Base-by-base conservation (phyloP, 306 rosid genomes). In the Lathyrus sativus region DNA sequence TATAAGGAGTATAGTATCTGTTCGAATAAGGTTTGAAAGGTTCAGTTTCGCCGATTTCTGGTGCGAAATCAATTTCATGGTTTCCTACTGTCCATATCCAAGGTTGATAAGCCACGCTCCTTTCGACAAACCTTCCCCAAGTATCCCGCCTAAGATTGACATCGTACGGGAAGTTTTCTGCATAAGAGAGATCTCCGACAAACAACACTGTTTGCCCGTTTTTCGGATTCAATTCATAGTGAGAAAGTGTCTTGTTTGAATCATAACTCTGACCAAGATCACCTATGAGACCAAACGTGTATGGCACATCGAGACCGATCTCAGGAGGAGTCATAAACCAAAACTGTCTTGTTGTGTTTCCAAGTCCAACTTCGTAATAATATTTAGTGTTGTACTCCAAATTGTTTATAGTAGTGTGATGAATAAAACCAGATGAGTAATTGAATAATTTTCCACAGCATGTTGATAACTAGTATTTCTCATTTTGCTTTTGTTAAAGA, bases 61-160 rank as follows among this genome's bases (percentile, higher is more conserved):
- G 96, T 41, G 46, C 87, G 70, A 78, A 89, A 79, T 86, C 91
- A 43, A 92, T 39, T 76, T 89, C 98, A 74, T 92, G 96, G 78
- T 92, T 92, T 42, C 96, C 98, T 45, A 89, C 84, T 5, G 96
- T 89, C 96, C 98, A 92, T 74, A 92, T 88, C 98, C 98, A 92
- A 11, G 98, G 96, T 70, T 92, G 96, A 88, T 88, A 92, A 61
- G 98, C 98, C 72, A 4, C 39, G 49, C 93, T 88, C 81, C 98
- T 86, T 88, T 92, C 96, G 4, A 45, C 9, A 7, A 90, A 90
- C 68, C 96, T 88, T 82, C 88, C 96, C 96, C 95, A 88, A 51
- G 91, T 75, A 82, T 92, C 93, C 93, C 98, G 88, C 67, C 91
- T 80, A 31, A 12, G 73, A 51, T 92, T 89, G 51, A 86, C 91